phyloP scores from a whole-genome alignment of 2,329 filamentous ascomycete genomes.

The Xylariaceae sp. region DNA sequence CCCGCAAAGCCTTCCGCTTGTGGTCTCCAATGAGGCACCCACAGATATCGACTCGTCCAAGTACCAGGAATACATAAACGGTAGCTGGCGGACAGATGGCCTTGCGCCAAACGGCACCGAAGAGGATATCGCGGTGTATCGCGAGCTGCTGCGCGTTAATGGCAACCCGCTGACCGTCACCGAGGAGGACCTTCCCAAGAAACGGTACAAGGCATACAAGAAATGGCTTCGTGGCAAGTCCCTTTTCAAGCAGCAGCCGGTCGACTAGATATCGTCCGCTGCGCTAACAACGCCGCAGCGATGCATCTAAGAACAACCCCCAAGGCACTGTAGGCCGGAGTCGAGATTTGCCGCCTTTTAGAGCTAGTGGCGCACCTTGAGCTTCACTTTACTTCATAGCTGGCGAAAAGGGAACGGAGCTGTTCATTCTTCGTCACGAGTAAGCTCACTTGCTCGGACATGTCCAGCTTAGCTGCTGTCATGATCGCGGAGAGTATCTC shows the following conservation, averaged over 20 bases:
- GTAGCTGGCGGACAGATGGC: conserved; percentile 58
- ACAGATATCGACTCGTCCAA: conserved; percentile 57
- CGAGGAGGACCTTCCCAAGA: conserved; percentile 82
- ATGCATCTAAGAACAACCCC: conserved; percentile 17
- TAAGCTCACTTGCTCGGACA: conserved; percentile 32
- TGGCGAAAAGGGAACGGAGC: conserved; percentile 34
- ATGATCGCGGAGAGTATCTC: conserved; percentile 36
- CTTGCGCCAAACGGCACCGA: conserved; percentile 44
- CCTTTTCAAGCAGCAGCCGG: conserved; percentile 84
- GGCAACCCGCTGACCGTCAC: conserved; percentile 85
- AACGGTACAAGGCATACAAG: conserved; percentile 92
- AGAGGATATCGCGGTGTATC: conserved; percentile 68
- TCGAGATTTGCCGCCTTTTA: neutral
- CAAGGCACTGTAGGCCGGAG: conserved; percentile 8
- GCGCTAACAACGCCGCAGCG: conserved; percentile 22
- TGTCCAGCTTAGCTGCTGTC: conserved; percentile 26
- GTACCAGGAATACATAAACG: conserved; percentile 76
- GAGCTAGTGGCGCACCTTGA: neutral
- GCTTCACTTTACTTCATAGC: conserved; percentile 4
- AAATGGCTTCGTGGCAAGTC: conserved; percentile 96
- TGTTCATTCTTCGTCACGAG: conserved; percentile 38
- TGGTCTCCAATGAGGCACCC: conserved; percentile 64
- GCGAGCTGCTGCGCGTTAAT: conserved; percentile 68
- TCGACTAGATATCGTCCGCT: conserved; percentile 42
- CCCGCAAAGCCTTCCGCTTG: conserved; percentile 81